These are phyloP conservation scores for Cephalotrichum gorgonifer DNA, from an alignment of 2,329 filamentous ascomycete species.

Conservation along the genomic window DNA sequence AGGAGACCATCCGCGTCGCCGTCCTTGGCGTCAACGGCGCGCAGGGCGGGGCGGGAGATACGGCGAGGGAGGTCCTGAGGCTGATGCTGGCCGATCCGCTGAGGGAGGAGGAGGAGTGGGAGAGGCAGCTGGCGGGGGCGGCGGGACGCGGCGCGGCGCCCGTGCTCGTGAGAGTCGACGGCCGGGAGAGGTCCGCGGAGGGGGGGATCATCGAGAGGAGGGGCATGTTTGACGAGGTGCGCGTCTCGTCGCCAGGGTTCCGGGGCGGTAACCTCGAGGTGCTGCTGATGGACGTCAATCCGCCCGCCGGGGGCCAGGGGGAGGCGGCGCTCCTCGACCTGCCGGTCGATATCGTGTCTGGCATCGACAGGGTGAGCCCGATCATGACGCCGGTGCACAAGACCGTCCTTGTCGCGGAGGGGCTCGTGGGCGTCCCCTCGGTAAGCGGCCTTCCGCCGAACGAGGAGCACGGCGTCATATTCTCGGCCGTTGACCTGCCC, in stretches of 20 bases:
- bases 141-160: slow-evolving; percentile 40
- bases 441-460: slow-evolving; percentile 31
- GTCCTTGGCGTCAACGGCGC: slow-evolving; percentile 37
- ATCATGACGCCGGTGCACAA: slow-evolving; percentile 79
- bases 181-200: slow-evolving; percentile 11
- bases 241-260: slow-evolving; percentile 52
- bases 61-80: slow-evolving; percentile 55
- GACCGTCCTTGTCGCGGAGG: slow-evolving; percentile 63
- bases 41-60: slow-evolving; percentile 24
- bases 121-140: slow-evolving; percentile 45
- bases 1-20: slow-evolving; percentile 49
- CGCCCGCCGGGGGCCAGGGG: slow-evolving; percentile 15
- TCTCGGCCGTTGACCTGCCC: slow-evolving; percentile 47
- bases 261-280: slow-evolving; percentile 56
- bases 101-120: slow-evolving; percentile 53
- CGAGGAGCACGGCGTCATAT: slow-evolving; percentile 30
- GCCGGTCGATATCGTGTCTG: slow-evolving; percentile 58
- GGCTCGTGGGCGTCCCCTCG: slow-evolving; percentile 55
- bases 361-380: slow-evolving; percentile 52
- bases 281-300: slow-evolving; percentile 41
- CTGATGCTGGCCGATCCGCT: slow-evolving; percentile 64
- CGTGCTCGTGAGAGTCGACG: slow-evolving; percentile 50
- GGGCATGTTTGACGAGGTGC: slow-evolving; percentile 40
- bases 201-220: slow-evolving; percentile 5
- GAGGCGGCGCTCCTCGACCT: slow-evolving; percentile 66